Base-by-base conservation (phyloP, 2,329 filamentous ascomycete genomes). In the Anisogramma anomala region DNA sequence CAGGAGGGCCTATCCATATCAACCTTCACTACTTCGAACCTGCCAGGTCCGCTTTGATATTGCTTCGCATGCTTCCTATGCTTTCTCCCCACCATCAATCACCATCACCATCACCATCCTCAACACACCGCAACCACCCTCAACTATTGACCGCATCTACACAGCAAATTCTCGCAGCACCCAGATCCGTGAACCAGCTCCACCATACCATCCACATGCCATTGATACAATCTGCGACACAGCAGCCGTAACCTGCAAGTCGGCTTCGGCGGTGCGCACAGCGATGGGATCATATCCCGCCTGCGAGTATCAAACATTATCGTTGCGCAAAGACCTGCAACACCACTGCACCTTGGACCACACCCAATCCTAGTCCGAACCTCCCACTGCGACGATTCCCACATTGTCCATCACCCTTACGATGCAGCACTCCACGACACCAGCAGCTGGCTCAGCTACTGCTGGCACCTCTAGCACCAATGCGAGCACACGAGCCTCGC, bases 401-500 rank as follows among this genome's bases (percentile, higher is more conserved):
- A 7, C 23, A 18, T 11, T 15, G 34, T 9, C 36, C 11, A 35
- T 9, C 43, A 19, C 26, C 11, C 13, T 40, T 53, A 53, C 47
- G 48, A 66, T 67, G 62, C 66, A 66, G 62, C 58, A 65, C 44
- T 58, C 57, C 33, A 56, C 63, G 49, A 62, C 57, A 42, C 38
- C 38, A 3, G 23, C 32, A 18, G 54, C 59, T 45, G 57, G 57
- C 52, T 57, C 60, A 39, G 59, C 56, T 36, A 61, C 55, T 33
- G 56, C 55, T 33, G 53, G 53, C 37, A 34, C 55, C 35, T 58
- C 57, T 35, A 70, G 66, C 53, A 59, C 64, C 46, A 68, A 67
- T 59, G 62, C 62, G 43, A 73, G 67, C 55, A 64, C 70, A 36
- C 66, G 71, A 58, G 70, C 60, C 35, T 75, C 72, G 25, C 71